Conservation (phyloP, 2,329 filamentous ascomycete genomes). For the Phialophora chinensis region DNA sequence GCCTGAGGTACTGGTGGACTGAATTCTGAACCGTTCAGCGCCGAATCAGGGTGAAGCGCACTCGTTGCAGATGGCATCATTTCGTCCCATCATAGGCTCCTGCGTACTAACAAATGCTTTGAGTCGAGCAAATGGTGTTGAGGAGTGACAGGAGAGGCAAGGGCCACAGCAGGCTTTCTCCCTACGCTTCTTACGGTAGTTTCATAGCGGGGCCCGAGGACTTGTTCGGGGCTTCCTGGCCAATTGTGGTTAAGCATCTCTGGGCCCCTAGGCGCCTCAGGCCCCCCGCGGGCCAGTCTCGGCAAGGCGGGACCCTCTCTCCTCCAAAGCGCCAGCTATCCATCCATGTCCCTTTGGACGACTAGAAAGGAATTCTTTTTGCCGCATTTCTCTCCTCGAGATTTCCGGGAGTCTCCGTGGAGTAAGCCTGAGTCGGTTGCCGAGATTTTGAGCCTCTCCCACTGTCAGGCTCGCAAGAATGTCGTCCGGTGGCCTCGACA, state of each 20-base stretch:
- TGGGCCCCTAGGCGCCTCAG: not conserved
- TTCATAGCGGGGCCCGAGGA: not conserved
- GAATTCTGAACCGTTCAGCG: not conserved
- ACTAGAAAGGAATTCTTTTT: not conserved
- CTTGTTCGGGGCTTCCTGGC: not conserved
- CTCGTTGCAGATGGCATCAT: not conserved
- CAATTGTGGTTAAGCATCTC: not conserved
- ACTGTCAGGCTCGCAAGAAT: not conserved
- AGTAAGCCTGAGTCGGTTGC: not conserved
- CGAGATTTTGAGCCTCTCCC: not conserved
- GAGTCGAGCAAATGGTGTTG: not conserved
- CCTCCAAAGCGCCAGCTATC: not conserved
- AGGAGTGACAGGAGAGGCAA: not conserved
- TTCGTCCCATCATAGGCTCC: not conserved
- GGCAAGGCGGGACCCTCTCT: too few relatives aligned
- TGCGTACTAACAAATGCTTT: not conserved
- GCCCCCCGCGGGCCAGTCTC: not conserved
- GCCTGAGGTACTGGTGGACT: not conserved
- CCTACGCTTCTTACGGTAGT: not conserved
- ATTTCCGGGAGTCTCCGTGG: not conserved
- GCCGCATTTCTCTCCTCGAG: not conserved
- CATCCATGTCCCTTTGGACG: not conserved
- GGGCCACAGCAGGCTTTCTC: not conserved
- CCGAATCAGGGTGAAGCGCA: not conserved
- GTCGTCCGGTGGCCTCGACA: not conserved